Evolutionary conservation across 495 filamentous ascomycete species (phyloP).

Genomic region (Aspergillus hancockii): DNA sequence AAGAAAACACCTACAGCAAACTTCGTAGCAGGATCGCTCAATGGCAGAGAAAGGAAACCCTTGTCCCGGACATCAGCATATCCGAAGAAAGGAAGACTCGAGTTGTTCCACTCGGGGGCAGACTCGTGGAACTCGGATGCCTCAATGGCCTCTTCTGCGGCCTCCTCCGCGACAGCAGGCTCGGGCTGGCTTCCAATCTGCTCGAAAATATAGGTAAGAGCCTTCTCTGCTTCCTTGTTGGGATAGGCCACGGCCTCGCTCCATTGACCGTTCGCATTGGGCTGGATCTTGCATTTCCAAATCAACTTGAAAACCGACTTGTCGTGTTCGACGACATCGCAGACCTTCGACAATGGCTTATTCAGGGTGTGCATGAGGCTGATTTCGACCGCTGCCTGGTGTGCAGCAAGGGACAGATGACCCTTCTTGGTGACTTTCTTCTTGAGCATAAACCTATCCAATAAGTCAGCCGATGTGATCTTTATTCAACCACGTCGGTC

Average conservation of each 20-base stretch:
- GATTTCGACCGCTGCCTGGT: constrained; percentile 51
- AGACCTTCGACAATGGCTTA: constrained; percentile 33
- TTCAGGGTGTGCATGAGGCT: constrained; percentile 38
- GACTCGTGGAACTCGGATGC: constrained; percentile 17
- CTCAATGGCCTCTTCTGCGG: constrained; percentile 9
- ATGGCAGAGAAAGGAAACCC: constrained; percentile 38
- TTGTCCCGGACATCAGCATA: constrained; percentile 22
- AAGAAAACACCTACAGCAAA: constrained; percentile 64
- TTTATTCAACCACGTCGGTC: background rate
- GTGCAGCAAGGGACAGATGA: constrained; percentile 32
- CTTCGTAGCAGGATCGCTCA: constrained; percentile 62
- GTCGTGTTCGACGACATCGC: constrained; percentile 33
- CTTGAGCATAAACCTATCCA: constrained; percentile 19
- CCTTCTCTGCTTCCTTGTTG: constrained; percentile 27
- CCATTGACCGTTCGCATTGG: constrained; percentile 25
- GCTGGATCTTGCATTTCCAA: constrained; percentile 30
- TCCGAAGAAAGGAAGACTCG: constrained; percentile 17
- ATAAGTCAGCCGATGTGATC: background rate
- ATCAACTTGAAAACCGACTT: constrained; percentile 28
- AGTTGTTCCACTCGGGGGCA: constrained; percentile 4
- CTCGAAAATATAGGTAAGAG: constrained; percentile 40
- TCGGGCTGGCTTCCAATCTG: constrained; percentile 34
- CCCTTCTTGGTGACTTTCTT: constrained; percentile 25
- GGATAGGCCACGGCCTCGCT: constrained; percentile 35
- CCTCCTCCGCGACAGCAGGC: constrained; percentile 10